phyloP scores from a whole-genome alignment of 495 filamentous ascomycete species.

The Parachaetomium inaequale region DNA sequence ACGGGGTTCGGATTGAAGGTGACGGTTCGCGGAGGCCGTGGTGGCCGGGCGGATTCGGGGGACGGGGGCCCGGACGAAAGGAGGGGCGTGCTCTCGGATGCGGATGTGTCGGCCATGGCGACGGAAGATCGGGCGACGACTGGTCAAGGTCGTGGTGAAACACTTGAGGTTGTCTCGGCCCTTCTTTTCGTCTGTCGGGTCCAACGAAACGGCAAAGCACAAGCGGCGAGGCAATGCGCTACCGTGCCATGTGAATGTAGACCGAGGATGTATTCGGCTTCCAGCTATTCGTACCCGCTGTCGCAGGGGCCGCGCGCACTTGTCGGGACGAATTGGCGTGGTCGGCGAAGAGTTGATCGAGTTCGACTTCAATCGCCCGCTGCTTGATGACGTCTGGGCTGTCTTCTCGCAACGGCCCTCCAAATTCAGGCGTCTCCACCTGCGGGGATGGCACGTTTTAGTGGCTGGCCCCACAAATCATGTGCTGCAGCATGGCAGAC shows the following conservation, averaged over 20 bases:
- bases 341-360: neutral
- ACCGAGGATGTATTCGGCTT: neutral
- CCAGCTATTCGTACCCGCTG: neutral
- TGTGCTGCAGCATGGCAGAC: neutral
- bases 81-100: constrained; percentile 37
- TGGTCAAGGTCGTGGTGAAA: neutral
- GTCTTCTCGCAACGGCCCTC: neutral
- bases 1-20: constrained; percentile 51
- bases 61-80: constrained; percentile 28
- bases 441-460: neutral
- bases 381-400: constrained; percentile 13
- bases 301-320: neutral
- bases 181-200: neutral
- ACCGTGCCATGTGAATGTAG: neutral
- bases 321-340: neutral
- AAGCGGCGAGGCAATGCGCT: neutral
- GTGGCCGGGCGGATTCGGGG: constrained; percentile 35
- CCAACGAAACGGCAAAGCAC: neutral
- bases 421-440: constrained; percentile 2
- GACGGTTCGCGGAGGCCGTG: constrained; percentile 41
- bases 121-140: neutral
- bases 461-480: neutral
- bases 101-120: constrained; percentile 23
- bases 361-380: neutral
- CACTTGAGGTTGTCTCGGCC: neutral